Evolutionary conservation across 192 early-diverging fungal genomes (phyloP).

Genomic region (Chytriomyces sp.): DNA sequence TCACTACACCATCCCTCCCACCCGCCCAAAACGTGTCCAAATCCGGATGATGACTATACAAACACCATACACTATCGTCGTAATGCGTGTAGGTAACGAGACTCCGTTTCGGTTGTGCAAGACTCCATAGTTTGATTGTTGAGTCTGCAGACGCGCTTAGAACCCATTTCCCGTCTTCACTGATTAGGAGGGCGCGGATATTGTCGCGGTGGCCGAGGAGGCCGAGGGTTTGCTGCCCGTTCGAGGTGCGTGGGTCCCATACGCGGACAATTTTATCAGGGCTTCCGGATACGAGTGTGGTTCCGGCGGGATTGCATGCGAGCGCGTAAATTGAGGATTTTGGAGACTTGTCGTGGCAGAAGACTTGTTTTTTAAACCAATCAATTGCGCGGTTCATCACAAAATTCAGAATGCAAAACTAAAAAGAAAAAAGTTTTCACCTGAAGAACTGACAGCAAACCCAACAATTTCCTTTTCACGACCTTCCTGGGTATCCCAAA

Average conservation of each 20-base stretch:
- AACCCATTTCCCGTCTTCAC: conserved; percentile 85
- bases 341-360: conserved; percentile 55
- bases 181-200: conserved; percentile 85
- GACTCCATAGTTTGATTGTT: conserved; percentile 97
- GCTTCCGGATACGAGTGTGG: conserved; percentile 85
- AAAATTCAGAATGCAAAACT: conserved; percentile 5
- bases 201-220: conserved; percentile 96
- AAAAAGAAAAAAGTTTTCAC: conserved; percentile 10
- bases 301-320: conserved; percentile 78
- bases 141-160: conserved; percentile 92
- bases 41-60: conserved; percentile 83
- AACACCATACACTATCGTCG: conserved; percentile 87
- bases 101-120: conserved; percentile 80
- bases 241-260: conserved; percentile 79
- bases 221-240: conserved; percentile 70
- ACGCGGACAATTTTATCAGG: conserved; percentile 91
- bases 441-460: conserved; percentile 27
- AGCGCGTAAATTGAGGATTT: conserved; percentile 86
- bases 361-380: conserved; percentile 6
- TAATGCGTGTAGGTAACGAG: conserved; percentile 88
- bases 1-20: conserved; percentile 87
- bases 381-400: background rate
- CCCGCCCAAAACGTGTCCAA: conserved; percentile 93
- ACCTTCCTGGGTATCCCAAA: conserved; percentile 87
- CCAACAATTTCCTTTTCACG: conserved; percentile 36